Evolutionary conservation across 2,329 filamentous ascomycete genomes (phyloP).

Genomic region (Pseudogymnoascus destructans): DNA sequence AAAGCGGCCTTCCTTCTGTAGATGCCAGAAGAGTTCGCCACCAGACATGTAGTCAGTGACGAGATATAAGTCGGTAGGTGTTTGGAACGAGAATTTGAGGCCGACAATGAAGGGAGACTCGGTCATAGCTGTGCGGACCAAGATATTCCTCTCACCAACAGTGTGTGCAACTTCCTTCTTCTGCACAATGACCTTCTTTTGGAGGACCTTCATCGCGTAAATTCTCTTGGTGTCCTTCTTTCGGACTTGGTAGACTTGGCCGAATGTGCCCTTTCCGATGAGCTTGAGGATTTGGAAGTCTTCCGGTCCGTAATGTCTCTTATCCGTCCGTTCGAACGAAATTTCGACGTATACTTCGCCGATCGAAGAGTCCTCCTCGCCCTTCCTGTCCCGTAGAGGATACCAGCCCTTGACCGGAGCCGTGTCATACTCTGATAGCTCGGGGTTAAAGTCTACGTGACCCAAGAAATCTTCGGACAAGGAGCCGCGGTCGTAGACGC

Average conservation of each 20-base stretch:
- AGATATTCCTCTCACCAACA: constrained; percentile 89
- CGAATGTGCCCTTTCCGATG: constrained; percentile 96
- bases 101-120: constrained; percentile 97
- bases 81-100: constrained; percentile 97
- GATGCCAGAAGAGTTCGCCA: constrained; percentile 94
- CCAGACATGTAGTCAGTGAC: constrained; percentile 99
- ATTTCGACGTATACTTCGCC: constrained; percentile 86
- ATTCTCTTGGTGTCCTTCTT: constrained; percentile 95
- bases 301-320: constrained; percentile 83
- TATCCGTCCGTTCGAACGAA: constrained; percentile 73
- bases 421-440: constrained; percentile 51
- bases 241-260: constrained; percentile 94
- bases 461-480: constrained; percentile 84
- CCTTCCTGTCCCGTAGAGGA: constrained; percentile 59
- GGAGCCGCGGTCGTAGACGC: constrained; percentile 73
- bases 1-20: constrained; percentile 94
- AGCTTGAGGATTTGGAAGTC: constrained; percentile 94
- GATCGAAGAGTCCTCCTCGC: constrained; percentile 63
- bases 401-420: constrained; percentile 76
- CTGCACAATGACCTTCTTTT: constrained; percentile 99
- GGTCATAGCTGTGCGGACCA: constrained; percentile 88
- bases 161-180: constrained; percentile 99
- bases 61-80: constrained; percentile 89
- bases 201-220: constrained; percentile 98
- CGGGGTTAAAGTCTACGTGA: constrained; percentile 69